Base-by-base conservation (phyloP, 352 stramenopile genomes). In the Phytophthora tentaculata region DNA sequence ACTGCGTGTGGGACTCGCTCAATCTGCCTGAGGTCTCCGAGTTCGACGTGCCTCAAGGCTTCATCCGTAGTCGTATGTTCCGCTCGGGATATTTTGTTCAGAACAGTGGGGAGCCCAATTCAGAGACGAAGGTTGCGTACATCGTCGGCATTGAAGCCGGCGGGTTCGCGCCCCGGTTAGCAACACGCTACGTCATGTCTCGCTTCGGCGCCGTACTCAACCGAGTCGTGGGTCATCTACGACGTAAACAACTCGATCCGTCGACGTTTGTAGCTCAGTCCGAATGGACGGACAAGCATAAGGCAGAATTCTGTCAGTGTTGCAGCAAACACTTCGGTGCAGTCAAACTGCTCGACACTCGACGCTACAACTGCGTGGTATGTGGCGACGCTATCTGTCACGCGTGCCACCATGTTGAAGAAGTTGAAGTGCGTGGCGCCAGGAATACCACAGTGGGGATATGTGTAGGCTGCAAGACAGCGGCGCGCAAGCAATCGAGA, bases 371-470 rank as follows among this genome's bases (percentile, higher is more conserved):
- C 62, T 88, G 80, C 68, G 66, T 69, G 1, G 62, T 74, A 17
- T 86, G 75, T 55, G 80, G 77, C 13, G 61, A 81, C 23, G 80
- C 82, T 2, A 78, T 88, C 26, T 88, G 80, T 66, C 61, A 69
- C 28, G 51, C 71, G 7, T 87, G 79, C 45, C 67, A 69, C n/a
- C 24, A 73, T 19, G 62, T 71, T 1, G 68, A 78, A 45, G 56
- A 67, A 17, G 73, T 84, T 5, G 64, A 82, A 19, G 54, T 86
- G 23, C 69, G 64, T 16, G 78, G 75, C 16, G 69, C 69, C 19
- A 55, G 66, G 29, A 70, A 72, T 17, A 75, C 61, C 6, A 67
- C 56, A 2, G 68, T 77, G 13, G 55, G 58, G 0, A 57, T 80
- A 41, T 80, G 73, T 19, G 61, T 77, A 5, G 48, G 56, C 24